Base-by-base conservation (phyloP, 106 monocot species). In the Dioscorea dumetorum region DNA sequence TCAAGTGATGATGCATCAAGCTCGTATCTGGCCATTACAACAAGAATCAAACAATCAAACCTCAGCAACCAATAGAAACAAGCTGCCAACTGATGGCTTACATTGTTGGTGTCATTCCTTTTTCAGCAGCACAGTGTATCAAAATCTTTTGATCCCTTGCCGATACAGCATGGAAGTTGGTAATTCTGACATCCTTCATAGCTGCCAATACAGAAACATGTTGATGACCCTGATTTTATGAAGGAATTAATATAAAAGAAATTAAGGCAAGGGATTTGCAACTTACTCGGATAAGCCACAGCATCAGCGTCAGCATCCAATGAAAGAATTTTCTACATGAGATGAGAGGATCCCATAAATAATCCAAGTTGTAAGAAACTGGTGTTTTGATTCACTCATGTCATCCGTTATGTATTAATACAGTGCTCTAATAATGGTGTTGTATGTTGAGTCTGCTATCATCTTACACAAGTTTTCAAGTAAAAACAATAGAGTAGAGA, bases 1-100 rank as follows among this genome's bases (percentile, higher is more conserved):
- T 79, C 71, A 12, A 95, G 68, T 1, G 70, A 83, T 4, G 81
- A 81, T 13, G 72, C 62, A 69, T 95, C 91, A 16, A 95, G 77
- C 56, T 58, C 54, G n/a, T 80, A 71, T 70, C 83, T 95, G 62
- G 11, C 24, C 13, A 58, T 62, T 63, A 2, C 28, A 28, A 22
- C 50, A 66, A 70, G 17, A 22, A 20, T 11, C 56, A 0, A 48
- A 22, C 41, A 41, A 41, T 41, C 41, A 41, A 41, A 41, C 41
- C 10, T 41, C 5, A 0, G 41, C 41, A 54, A 54, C 18, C 2
- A 19, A 64, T 22, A 18, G 34, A 66, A 20, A 54, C 54, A 54
- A 12, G 8, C 13, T 54, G 54, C 13, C 5, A 1, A 54, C 5
- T 15, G 58, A 64, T 57, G 33, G 50, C 86, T 78, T 94, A 88